A percentile compares a stretch with the other conserved stretches of the same genome.
These are phyloP conservation scores for Xylaria sp. DNA, from an alignment of 2,329 filamentous ascomycete species.

Conservation along the genomic window DNA sequence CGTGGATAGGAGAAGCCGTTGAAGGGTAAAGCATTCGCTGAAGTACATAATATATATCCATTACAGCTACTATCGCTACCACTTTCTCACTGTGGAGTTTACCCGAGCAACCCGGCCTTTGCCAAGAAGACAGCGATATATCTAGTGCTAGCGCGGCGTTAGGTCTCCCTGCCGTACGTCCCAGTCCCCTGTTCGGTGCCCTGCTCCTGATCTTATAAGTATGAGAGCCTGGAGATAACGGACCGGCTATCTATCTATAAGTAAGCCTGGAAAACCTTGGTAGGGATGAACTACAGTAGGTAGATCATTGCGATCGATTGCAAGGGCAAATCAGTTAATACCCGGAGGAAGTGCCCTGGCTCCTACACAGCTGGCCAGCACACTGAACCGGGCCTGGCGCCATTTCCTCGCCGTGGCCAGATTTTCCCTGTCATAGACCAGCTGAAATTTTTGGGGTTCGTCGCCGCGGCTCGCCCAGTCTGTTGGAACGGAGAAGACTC, in stretches of 20 bases:
- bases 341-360: neutral
- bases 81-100: neutral
- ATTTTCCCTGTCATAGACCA: slow-evolving; percentile 3
- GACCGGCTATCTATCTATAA: slow-evolving; percentile 7
- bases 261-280: neutral
- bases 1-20: neutral
- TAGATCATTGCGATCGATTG: slow-evolving; percentile 9
- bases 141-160: too few relatives aligned
- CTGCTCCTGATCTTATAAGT: neutral
- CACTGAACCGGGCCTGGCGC: neutral
- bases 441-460: slow-evolving; percentile 2
- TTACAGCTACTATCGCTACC: neutral
- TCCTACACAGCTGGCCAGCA: neutral
- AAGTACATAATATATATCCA: neutral
- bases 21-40: neutral
- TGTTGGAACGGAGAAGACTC: neutral
- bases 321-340: neutral
- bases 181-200: neutral
- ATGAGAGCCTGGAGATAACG: slow-evolving; percentile 8
- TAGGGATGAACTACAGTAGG: neutral
- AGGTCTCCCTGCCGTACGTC: too few relatives aligned
- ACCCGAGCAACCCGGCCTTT: neutral
- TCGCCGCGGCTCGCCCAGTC: slow-evolving; percentile 22
- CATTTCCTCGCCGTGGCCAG: slow-evolving; percentile 1
- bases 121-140: neutral